A percentile compares a stretch with the other conserved stretches of the same genome.
phyloP scores from a whole-genome alignment of 148 eudicot genomes.

The Rhododendron mucronatum region DNA sequence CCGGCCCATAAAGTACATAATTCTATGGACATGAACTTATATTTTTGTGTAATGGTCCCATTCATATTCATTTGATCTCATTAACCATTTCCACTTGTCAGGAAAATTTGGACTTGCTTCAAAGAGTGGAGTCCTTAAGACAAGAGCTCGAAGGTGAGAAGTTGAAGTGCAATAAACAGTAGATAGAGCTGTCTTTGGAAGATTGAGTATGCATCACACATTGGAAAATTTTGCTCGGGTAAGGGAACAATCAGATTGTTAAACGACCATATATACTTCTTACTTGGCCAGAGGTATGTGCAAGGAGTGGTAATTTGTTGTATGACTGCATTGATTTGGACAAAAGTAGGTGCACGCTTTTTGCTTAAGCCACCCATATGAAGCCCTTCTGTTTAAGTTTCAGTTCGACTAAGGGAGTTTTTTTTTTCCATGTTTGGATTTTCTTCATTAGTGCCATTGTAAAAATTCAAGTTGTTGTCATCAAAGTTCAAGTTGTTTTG shows the following conservation, averaged over 20 bases:
- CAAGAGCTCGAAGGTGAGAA: conserved; percentile 72
- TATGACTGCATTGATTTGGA: neutral
- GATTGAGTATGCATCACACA: neutral
- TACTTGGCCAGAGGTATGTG: neutral
- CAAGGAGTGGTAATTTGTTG: neutral
- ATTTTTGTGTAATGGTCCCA: neutral
- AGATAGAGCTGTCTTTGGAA: conserved; percentile 8
- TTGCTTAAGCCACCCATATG: neutral
- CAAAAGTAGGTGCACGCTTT: neutral
- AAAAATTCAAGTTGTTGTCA: neutral
- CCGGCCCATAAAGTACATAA: neutral
- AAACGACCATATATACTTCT: neutral
- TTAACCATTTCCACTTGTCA: conserved; percentile 19
- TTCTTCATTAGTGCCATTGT: neutral
- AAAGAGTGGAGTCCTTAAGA: conserved; percentile 46
- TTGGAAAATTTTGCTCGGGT: neutral
- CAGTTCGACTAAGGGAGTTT: neutral
- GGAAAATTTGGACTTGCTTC: conserved; percentile 71
- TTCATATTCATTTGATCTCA: neutral
- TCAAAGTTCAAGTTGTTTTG: neutral
- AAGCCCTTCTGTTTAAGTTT: neutral
- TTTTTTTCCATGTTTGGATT: neutral
- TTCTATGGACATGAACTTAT: neutral
- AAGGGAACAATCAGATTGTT: neutral
- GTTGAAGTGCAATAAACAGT: conserved; percentile 47